A percentile compares a stretch with the other conserved stretches of the same genome.
Evolutionary conservation across 176 grass and related monocot species (phyloP).

Genomic region (Pontederia paniculata): DNA sequence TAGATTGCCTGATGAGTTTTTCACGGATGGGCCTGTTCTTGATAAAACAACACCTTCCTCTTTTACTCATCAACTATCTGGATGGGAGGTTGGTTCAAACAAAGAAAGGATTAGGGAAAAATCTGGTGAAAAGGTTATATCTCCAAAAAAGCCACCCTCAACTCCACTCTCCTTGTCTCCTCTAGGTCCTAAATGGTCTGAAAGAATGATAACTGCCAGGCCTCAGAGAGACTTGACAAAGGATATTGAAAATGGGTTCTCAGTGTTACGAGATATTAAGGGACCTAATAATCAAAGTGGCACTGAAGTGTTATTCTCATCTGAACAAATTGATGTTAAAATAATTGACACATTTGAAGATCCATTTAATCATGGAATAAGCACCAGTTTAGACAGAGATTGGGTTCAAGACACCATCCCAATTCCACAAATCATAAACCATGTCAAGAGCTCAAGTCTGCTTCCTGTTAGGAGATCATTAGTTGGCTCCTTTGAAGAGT

Average conservation of each 20-base stretch:
- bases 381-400: slow-evolving; percentile 17
- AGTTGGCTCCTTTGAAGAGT: slow-evolving; percentile 96
- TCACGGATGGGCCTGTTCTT: slow-evolving; percentile 73
- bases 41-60: slow-evolving; percentile 30
- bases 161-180: slow-evolving; percentile 64
- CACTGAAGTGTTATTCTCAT: slow-evolving; percentile 11
- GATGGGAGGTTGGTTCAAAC: not conserved
- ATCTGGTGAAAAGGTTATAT: slow-evolving; percentile 17
- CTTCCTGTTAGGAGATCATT: slow-evolving; percentile 59
- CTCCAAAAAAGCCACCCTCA: slow-evolving; percentile 47
- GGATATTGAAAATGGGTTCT: slow-evolving; percentile 41
- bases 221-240: slow-evolving; percentile 25
- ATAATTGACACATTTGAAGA: slow-evolving; percentile 22
- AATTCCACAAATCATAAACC: slow-evolving; percentile 24
- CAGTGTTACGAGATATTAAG: slow-evolving; percentile 25
- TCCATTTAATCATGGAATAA: slow-evolving; percentile 27
- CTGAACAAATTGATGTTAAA: slow-evolving; percentile 27
- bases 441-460: slow-evolving; percentile 29
- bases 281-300: slow-evolving; percentile 19
- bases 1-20: slow-evolving; percentile 28
- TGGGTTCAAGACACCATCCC: slow-evolving; percentile 22
- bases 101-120: slow-evolving; percentile 17
- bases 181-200: slow-evolving; percentile 71
- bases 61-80: slow-evolving; percentile 23
- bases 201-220: slow-evolving; percentile 40